Conservation (phyloP, 1,284 basidiomycete species). For the Xerocomus nothofagi region DNA sequence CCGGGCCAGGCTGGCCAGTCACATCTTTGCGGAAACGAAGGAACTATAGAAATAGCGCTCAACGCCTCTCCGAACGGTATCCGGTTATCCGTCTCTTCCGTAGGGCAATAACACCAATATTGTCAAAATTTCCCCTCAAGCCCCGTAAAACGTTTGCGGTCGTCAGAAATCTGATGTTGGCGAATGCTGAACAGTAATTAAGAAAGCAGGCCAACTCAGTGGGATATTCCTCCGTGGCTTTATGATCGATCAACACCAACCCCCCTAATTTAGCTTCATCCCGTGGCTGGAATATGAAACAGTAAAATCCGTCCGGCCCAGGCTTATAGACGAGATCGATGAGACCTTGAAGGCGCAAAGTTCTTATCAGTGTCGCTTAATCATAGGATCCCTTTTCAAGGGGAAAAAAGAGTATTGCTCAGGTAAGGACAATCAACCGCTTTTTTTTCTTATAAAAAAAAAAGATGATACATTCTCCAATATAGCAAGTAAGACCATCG, state of each 20-base stretch:
- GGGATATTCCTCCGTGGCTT: conserved; percentile 5
- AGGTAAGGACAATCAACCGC: background rate
- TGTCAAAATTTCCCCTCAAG: background rate
- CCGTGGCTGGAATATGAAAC: background rate
- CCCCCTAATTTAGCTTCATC: background rate
- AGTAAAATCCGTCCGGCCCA: background rate
- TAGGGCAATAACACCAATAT: background rate
- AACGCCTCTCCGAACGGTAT: background rate
- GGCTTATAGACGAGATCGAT: background rate
- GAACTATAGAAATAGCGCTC: too few species aligned
- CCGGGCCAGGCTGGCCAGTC: background rate
- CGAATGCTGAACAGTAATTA: background rate
- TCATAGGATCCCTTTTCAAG: background rate
- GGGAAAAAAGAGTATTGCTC: background rate
- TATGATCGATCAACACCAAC: conserved; percentile 1
- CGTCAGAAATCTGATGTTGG: background rate
- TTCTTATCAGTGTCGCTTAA: background rate
- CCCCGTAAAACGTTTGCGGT: background rate
- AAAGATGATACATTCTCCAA: background rate
- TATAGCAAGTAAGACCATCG: background rate
- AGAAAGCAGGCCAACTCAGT: background rate
- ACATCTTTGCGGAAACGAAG: background rate
- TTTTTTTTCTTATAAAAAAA: background rate
- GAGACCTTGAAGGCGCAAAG: background rate
- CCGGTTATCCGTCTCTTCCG: background rate